Evolutionary conservation across 23 red algal genomes (phyloP), one percentile per base, ranked within the genome.

Genomic region (Gracilaria gracilis): DNA sequence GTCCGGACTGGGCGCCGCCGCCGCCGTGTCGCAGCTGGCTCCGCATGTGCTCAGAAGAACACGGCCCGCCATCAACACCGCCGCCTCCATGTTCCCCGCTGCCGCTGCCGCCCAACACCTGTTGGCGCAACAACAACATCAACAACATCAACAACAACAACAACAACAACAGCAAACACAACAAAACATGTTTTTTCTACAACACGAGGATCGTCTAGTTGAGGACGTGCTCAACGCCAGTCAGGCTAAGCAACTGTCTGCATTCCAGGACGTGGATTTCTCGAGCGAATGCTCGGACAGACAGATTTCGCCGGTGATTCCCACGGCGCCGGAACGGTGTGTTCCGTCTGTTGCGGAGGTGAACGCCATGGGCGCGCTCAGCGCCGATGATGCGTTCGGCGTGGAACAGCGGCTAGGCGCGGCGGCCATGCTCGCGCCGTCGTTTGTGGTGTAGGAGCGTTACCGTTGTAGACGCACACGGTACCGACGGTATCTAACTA

Each of bases 211-310:
- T n/a, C 65, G 35, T 24, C 31, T 70, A 38, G 65, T 70, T 4
- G 65, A 38, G 31, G 65, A 70, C 17, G 65, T 70, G 65, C 35
- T 70, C 5, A 70, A 70, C 17, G 65, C 13, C 28, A 34, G 35
- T 35, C 31, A 15, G 65, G 25, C 4, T 16, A 38, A 38, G 12
- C 17, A 16, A 17, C 28, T 34, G 31, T 33, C 28, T 9, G 9
- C 5, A 4, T 38, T 70, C 12, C 65, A 35, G 35, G 65, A 70
- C 28, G 24, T 70, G 28, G 65, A 70, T 70, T 70, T 70, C 25
- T 70, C 65, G 12, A 70, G 65, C 35, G 65, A 70, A 25, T 70
- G 65, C 65, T 70, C 65, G 65, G 65, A 70, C 35, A 9, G 65
- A 24, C 65, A 70, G 25, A 70, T 70, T 17, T 70, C 65, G 15